Conservation (phyloP, 108 stramenopile genomes). For the Phaeodactylum tricornutum region DNA sequence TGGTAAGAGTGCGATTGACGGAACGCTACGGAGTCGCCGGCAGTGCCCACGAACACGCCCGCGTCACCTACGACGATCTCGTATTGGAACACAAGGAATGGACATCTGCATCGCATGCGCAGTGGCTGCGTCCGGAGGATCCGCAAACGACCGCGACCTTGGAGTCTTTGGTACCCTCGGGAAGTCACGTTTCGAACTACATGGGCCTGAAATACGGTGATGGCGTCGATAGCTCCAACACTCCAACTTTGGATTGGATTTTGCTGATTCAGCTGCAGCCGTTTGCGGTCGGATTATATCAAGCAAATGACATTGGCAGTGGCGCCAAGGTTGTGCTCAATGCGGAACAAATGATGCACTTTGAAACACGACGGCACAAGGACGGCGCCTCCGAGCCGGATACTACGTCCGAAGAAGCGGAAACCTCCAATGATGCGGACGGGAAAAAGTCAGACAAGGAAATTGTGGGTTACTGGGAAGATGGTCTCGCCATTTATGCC, state of each 20-base stretch:
- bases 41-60: slow-evolving; percentile 27
- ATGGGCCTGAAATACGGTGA: slow-evolving; percentile 46
- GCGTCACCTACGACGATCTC: slow-evolving; percentile 80
- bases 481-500: slow-evolving; percentile 84
- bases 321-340: slow-evolving; percentile 61
- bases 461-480: slow-evolving; percentile 89
- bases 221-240: slow-evolving; percentile 21
- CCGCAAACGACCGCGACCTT: slow-evolving; percentile 6
- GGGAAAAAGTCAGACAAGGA: slow-evolving; percentile 39
- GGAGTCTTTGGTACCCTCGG: not conserved
- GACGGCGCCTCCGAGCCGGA: no score
- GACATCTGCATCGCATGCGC: slow-evolving; percentile 31
- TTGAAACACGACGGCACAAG: slow-evolving; percentile 74
- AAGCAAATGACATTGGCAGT: slow-evolving; percentile 25
- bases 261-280: slow-evolving; percentile 58
- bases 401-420: slow-evolving; percentile 4
- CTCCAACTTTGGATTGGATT: no score
- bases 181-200: slow-evolving; percentile 22
- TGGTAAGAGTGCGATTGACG: slow-evolving; percentile 65
- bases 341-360: slow-evolving; percentile 61
- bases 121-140: slow-evolving; percentile 28
- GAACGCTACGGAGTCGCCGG: slow-evolving; percentile 45
- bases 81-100: slow-evolving; percentile 57
- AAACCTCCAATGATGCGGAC: slow-evolving; percentile 22
- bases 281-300: slow-evolving; percentile 58